Evolutionary conservation across 2,329 filamentous ascomycete genomes (phyloP), one percentile per base, ranked within the genome.

Genomic region (Aspergillus sp.): DNA sequence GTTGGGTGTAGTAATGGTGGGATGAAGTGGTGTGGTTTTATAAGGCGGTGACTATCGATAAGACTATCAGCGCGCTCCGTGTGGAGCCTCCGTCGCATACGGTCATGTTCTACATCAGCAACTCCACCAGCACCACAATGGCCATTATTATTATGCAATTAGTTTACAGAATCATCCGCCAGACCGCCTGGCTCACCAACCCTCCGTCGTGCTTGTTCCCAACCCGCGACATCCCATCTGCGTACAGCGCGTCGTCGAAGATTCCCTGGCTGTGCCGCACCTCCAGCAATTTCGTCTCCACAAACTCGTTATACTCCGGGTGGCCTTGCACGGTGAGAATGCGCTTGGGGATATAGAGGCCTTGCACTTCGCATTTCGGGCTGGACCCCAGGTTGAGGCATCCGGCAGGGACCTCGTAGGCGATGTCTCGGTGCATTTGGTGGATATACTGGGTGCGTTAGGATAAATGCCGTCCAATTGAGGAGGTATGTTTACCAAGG

Each of bases 361-460:
- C 74, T 41, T 79, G 76, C 2, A 76, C 64, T n/a, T 60, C 54
- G 58, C 77, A 79, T 32, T 64, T 65, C 10, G 65, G 61, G 40
- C 72, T 79, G 50, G 65, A 70, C 6, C 74, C 76, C 2, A 79
- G 64, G 43, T 73, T 74, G 9, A 71, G 57, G 50, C 71, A 72
- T 35, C 65, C 70, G 9, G 65, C 54, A 2, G 77, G 77, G 2
- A 73, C 67, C 19, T 69, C 65, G 50, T 67, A 65, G 24, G 77
- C 73, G 40, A 76, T 66, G 60, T 79, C 77, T 44, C 71, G 72
- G 54, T 79, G 77, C 74, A 79, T 78, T 53, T 79, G 77, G 19
- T 79, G 74, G 17, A 70, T 45, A 22, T 45, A 45, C 64, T 68
- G 24, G 14, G 30, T 3, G 22, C 4, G 35, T 26, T 9, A 33